Evolutionary conservation across 2,329 filamentous ascomycete genomes (phyloP), one percentile per base, ranked within the genome.

Genomic region (Stachybotrys elegans): DNA sequence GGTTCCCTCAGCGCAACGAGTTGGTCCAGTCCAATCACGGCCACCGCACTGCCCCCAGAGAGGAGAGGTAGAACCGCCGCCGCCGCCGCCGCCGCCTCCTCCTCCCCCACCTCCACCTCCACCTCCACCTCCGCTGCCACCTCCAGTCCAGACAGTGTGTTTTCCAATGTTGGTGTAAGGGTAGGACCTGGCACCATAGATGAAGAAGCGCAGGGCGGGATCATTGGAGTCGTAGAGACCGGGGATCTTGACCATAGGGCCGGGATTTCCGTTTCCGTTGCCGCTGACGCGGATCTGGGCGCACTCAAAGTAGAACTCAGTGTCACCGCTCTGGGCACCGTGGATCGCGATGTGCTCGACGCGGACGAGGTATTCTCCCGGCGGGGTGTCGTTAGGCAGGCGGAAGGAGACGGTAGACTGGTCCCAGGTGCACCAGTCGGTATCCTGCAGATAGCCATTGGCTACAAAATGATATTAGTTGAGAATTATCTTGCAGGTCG

Each of bases 301-400:
- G 52, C 71, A 73, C 4, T 61, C 61, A 39, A 70, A 64, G 53
- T 73, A 73, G 51, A 73, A 68, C 55, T 73, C 53, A 23, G 56
- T 51, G 23, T 53, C 41, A 29, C 48, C 50, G 25, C 34, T 42
- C 42, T 56, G 49, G 13, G 51, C 68, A 50, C 68, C 66, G 56
- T 72, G 70, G 22, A 74, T 63, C 9, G 58, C 71, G 42, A 75
- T 69, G 47, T 73, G 70, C 56, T 74, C 70, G 36, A 68, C 57
- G 9, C 70, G 58, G 16, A 73, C 52, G 8, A 74, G 57, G 52
- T 73, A 73, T 47, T 73, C 59, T 8, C 70, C 70, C 4, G 57
- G 53, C 4, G 70, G 69, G 2, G 60, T 58, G 31, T 57, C 58
- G 22, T 53, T 57, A 3, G 70, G 70, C 23, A 73, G 19, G 7